phyloP scores from a whole-genome alignment of 345 rosid species.

The Citrus glauca region DNA sequence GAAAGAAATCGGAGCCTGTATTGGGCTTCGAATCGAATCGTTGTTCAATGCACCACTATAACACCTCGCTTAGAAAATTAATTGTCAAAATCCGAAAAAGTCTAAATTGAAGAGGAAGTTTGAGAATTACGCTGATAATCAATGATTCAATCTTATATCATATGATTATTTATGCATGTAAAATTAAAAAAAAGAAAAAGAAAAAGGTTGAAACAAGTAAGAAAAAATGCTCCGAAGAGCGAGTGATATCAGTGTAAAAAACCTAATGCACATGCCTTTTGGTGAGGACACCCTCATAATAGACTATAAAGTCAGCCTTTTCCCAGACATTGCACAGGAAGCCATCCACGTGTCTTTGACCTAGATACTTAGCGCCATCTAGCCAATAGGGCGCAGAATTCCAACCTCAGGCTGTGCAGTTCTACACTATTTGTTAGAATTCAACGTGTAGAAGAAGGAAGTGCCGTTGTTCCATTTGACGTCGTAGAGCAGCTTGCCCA shows the following conservation, averaged over 20 bases:
- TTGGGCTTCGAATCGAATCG: too few relatives aligned
- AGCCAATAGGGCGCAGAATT: constrained; percentile 59
- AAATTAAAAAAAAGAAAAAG: neutral
- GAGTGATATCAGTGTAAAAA: constrained; percentile 44
- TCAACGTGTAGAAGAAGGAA: constrained; percentile 47
- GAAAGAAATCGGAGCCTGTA: too few relatives aligned
- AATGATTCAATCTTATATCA: too few relatives aligned
- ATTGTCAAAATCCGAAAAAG: neutral
- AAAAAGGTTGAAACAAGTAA: neutral
- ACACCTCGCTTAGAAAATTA: neutral
- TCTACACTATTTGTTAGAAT: constrained; percentile 28
- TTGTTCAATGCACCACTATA: neutral
- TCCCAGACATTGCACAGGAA: constrained; percentile 64
- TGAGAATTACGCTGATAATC: neutral
- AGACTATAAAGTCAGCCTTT: constrained; percentile 58
- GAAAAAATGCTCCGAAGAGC: too few relatives aligned
- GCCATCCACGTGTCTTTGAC: constrained; percentile 45
- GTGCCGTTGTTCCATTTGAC: constrained; percentile 67
- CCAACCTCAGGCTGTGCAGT: constrained; percentile 42
- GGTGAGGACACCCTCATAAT: constrained; percentile 55
- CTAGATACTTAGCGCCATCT: constrained; percentile 49
- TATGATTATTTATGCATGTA: neutral
- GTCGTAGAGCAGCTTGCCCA: constrained; percentile 42
- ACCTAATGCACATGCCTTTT: constrained; percentile 54
- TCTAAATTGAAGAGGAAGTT: neutral